phyloP scores from a whole-genome alignment of 768 basidiomycete species.

The Naganishia vaughanmartiniae region DNA sequence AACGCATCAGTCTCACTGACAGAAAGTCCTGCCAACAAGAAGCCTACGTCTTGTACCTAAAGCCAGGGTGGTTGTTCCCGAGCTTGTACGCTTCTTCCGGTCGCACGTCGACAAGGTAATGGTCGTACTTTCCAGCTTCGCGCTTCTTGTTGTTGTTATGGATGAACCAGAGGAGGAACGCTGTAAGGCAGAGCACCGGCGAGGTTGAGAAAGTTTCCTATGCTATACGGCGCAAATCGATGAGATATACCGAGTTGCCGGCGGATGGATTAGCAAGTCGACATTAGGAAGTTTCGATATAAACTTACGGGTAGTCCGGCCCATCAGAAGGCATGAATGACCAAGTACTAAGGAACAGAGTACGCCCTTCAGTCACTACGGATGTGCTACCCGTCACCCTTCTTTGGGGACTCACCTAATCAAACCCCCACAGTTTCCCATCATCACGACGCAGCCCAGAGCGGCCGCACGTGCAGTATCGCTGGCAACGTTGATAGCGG shows the following conservation, averaged over 20 bases:
- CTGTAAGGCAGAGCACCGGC: background rate
- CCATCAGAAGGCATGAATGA: constrained; percentile 1
- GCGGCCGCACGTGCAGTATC: constrained; percentile 35
- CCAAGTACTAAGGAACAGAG: background rate
- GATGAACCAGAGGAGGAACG: constrained; percentile 16
- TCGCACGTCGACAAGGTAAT: constrained; percentile 10
- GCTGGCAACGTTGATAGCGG: constrained; percentile 11
- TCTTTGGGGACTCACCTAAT: background rate
- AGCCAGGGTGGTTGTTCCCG: constrained; percentile 30
- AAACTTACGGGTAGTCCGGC: background rate
- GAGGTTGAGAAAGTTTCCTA: constrained; percentile 27
- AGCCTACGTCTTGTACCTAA: constrained; percentile 23
- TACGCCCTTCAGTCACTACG: no score
- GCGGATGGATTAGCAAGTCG: background rate
- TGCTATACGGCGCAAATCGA: background rate
- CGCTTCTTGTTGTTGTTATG: constrained; percentile 22
- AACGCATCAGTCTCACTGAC: background rate
- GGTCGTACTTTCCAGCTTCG: constrained; percentile 26
- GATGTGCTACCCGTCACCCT: background rate
- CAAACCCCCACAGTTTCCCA: constrained; percentile 28
- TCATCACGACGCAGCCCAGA: constrained; percentile 35
- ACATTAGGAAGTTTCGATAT: background rate
- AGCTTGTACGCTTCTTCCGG: constrained; percentile 23
- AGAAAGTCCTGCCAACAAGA: background rate
- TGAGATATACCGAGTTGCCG: background rate